Evolutionary conservation across 75 land plant species (phyloP).

Genomic region (Gnetum montanum): DNA sequence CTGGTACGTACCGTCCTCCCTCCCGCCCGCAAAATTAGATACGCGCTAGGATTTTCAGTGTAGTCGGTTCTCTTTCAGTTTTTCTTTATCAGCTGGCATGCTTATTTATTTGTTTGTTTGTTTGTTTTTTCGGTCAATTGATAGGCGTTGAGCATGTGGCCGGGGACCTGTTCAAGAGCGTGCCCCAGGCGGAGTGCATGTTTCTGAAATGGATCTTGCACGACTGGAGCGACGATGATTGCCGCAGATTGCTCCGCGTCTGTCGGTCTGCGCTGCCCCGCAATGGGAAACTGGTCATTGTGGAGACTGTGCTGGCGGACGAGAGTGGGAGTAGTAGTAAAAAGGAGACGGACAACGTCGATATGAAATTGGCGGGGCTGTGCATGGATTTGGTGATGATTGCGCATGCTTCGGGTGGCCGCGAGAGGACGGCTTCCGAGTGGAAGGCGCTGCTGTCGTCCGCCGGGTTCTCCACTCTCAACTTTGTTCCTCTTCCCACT

Average conservation of each 20-base stretch:
- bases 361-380: slow-evolving; percentile 6
- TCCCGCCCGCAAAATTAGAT: too few relatives aligned
- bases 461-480: slow-evolving; percentile 24
- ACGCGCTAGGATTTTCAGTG: too few relatives aligned
- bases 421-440: slow-evolving; percentile 39
- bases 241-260: slow-evolving; percentile 25
- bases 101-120: neutral
- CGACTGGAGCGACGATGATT: slow-evolving; percentile 36
- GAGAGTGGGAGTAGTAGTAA: neutral
- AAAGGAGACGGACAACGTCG: neutral
- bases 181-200: slow-evolving; percentile 28
- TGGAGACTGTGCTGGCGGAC: slow-evolving; percentile 13
- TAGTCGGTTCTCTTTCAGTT: neutral
- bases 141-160: slow-evolving; percentile 25
- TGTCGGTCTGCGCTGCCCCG: slow-evolving; percentile 25
- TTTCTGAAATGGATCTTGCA: slow-evolving; percentile 41
- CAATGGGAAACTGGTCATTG: slow-evolving; percentile 31
- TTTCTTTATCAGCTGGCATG: neutral
- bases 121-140: neutral
- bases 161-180: slow-evolving; percentile 32
- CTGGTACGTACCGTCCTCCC: neutral
- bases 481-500: slow-evolving; percentile 5
- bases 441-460: slow-evolving; percentile 14
- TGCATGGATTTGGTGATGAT: slow-evolving; percentile 25
- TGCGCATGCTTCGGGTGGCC: slow-evolving; percentile 18